A percentile compares a stretch with the other conserved stretches of the same genome.
These are phyloP conservation scores for Tylopilus felleus DNA, from an alignment of 768 basidiomycete species.

Conservation along the genomic window DNA sequence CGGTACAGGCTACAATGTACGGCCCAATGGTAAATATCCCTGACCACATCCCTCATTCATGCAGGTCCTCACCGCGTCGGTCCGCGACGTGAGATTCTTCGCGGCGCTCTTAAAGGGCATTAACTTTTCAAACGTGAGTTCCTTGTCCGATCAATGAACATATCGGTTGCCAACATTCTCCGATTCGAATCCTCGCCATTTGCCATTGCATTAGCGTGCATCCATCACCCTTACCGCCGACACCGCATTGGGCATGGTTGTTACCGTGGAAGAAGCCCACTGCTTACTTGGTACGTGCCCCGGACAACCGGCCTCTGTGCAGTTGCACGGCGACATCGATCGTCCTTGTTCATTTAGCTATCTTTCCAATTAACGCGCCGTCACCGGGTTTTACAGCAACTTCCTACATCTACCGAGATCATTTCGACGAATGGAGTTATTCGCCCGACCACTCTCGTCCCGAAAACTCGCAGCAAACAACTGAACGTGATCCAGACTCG, in stretches of 20 bases:
- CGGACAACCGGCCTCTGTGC: slow-evolving; percentile 3
- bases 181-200: slow-evolving; percentile 8
- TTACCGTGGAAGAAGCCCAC: slow-evolving; percentile 83
- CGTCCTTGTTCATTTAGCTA: not conserved
- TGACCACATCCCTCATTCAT: not conserved
- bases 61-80: slow-evolving; percentile 64
- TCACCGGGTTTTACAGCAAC: slow-evolving; percentile 50
- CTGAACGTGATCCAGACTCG: slow-evolving; percentile 15
- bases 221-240: slow-evolving; percentile 62
- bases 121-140: slow-evolving; percentile 71
- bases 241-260: slow-evolving; percentile 70
- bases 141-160: not conserved
- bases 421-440: slow-evolving; percentile 81
- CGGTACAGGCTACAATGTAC: slow-evolving; percentile 20
- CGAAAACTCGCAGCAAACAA: slow-evolving; percentile 21
- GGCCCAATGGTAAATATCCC: not conserved
- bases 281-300: slow-evolving; percentile 65
- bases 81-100: slow-evolving; percentile 81
- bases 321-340: not conserved
- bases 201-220: slow-evolving; percentile 52
- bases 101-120: slow-evolving; percentile 77
- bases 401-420: slow-evolving; percentile 72
- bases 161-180: not conserved
- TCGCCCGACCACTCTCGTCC: slow-evolving; percentile 38
- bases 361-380: not conserved